Evolutionary conservation across 129 eudicot species (phyloP).

Genomic region (Cynara cardunculus): DNA sequence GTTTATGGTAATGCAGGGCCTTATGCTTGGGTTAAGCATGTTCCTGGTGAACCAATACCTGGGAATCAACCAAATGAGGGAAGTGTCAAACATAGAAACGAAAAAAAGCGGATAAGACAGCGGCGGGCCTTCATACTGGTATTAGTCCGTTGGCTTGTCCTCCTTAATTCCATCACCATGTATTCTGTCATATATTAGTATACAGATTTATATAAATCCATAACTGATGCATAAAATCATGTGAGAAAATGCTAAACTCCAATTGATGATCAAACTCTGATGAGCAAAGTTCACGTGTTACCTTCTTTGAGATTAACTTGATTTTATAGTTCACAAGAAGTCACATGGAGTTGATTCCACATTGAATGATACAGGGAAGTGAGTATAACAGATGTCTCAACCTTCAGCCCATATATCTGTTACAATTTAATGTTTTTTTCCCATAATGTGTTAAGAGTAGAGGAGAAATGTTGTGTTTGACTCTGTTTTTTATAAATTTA

Average conservation of each 20-base stretch:
- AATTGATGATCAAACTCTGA: no score
- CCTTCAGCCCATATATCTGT: no score
- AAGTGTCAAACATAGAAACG: conserved; percentile 87
- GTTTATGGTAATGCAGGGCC: conserved; percentile 59
- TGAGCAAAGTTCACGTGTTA: no score
- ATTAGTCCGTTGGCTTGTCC: neutral
- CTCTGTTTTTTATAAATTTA: no score
- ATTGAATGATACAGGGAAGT: no score
- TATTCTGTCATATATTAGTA: neutral
- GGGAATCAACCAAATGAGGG: conserved; percentile 77
- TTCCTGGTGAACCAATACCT: conserved; percentile 54
- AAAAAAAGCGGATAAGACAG: conserved; percentile 70
- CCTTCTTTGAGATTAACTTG: no score
- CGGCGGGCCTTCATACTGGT: conserved; percentile 71
- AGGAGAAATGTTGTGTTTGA: no score
- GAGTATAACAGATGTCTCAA: no score
- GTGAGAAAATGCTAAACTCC: neutral
- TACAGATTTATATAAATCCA: neutral
- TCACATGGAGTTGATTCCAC: no score
- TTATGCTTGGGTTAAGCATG: conserved; percentile 83
- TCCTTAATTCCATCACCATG: neutral
- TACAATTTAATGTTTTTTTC: no score
- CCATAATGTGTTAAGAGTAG: no score
- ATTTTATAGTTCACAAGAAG: no score
- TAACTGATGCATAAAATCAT: neutral